Base-by-base conservation (phyloP, 1,284 basidiomycete species). In the Veloboletus limbatus region DNA sequence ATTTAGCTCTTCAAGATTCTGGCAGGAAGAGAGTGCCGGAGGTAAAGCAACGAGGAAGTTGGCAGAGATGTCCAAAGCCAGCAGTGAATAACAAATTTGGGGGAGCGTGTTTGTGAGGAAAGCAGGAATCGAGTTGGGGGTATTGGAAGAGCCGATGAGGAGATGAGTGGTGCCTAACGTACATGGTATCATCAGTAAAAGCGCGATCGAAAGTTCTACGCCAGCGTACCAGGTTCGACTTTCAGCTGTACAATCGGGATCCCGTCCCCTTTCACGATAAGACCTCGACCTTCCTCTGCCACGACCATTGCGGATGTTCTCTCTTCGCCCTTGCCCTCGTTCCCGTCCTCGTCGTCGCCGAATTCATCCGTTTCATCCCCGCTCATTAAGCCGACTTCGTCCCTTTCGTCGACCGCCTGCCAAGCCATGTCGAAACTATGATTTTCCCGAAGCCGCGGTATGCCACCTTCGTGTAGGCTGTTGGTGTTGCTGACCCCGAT, bases 1-100 rank as follows among this genome's bases (percentile, higher is more conserved):
- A 64, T 98, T 97, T 44, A 99, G 78, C 70, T 99, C 97, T 65
- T 98, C 94, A 31, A 99, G 81, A 54, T 74, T 77, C 47, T 76
- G 71, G 66, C 95, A 97, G 18, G 80, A 70, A 18, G 82, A 78
- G 34, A 99, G 79, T 13, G 82, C 77, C 5, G 84, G 82, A 3
- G 96, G 94, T 34, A 99, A 71, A 21, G 84, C 82, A 28, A 79
- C 77, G 30, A 99, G 77, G 53, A 87, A 85, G 66, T 95, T 96
- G 55, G 83, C 78, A 21, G 92, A 93, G 36, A 97, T 86, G 67
- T 97, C 94, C 34, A 97, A 78, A 8, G 90, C 92, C 51, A 96
- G 81, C 31, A 97, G 78, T 20, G 88, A 86, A 33, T 76, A 72
- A 42, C 77, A 75, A 47, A 93, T 88, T 47, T 79, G 77, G 24